phyloP scores from a whole-genome alignment of 2,329 filamentous ascomycete genomes.

The Microcyclospora tardicrescens region DNA sequence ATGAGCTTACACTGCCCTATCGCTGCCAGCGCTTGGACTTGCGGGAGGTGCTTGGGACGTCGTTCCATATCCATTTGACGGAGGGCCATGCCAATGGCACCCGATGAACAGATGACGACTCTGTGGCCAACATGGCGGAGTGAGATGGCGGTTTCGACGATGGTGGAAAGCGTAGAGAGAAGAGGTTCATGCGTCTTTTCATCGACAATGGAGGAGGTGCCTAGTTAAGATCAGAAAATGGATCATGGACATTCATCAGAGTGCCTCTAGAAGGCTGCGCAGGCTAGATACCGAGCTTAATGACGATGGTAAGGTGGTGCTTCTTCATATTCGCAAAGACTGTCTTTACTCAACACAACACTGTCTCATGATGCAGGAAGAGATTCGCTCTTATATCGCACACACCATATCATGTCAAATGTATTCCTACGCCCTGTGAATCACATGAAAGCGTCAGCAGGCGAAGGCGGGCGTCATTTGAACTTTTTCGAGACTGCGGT shows the following conservation, averaged over 20 bases:
- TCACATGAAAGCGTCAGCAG: too few relatives aligned
- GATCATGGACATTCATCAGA: conserved; percentile 6
- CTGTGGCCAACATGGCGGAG: conserved; percentile 82
- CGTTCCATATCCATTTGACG: conserved; percentile 79
- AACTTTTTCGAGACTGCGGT: not conserved
- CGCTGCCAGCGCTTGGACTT: conserved; percentile 84
- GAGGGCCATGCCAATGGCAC: conserved; percentile 88
- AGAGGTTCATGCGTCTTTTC: conserved; percentile 90
- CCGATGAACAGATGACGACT: conserved; percentile 92
- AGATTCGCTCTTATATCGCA: too few relatives aligned
- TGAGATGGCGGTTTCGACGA: conserved; percentile 85
- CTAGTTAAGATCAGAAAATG: conserved; percentile 34
- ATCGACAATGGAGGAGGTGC: conserved; percentile 97
- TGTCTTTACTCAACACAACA: too few relatives aligned
- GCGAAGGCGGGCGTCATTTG: not conserved
- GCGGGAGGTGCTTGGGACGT: conserved; percentile 78
- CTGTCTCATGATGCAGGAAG: too few relatives aligned
- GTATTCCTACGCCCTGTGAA: too few relatives aligned
- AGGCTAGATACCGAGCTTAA: conserved; percentile 59
- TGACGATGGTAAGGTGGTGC: conserved; percentile 62
- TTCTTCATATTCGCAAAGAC: conserved; percentile 46
- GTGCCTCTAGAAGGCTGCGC: not conserved
- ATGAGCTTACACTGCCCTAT: conserved; percentile 94
- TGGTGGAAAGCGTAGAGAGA: conserved; percentile 76
- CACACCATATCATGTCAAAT: too few relatives aligned